Conservation (phyloP, 2,329 filamentous ascomycete genomes). For the Fusarium nodosum region DNA sequence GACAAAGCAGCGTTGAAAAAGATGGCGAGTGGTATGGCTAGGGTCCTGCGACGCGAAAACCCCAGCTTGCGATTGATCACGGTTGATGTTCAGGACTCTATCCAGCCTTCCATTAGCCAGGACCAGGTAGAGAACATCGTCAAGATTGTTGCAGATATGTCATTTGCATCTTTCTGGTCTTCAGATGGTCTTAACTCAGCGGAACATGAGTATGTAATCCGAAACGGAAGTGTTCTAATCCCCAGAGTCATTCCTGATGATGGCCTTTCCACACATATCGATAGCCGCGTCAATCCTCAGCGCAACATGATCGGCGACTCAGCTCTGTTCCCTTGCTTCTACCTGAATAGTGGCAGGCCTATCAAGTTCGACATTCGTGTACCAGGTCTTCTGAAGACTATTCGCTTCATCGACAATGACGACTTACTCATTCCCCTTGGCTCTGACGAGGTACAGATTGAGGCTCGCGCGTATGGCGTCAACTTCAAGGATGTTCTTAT, state of each 20-base stretch:
- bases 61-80: slow-evolving; percentile 12
- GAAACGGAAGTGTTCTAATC: background rate
- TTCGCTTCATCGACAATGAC: slow-evolving; percentile 7
- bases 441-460: slow-evolving; percentile 7
- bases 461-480: slow-evolving; percentile 6
- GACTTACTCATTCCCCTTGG: background rate
- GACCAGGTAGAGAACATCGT: background rate
- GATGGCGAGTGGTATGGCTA: slow-evolving; percentile 14
- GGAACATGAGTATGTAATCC: slow-evolving; percentile 8
- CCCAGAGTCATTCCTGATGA: slow-evolving; percentile 11
- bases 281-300: slow-evolving; percentile 9
- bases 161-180: background rate
- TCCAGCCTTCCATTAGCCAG: background rate
- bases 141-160: background rate
- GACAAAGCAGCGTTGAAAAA: slow-evolving; percentile 2
- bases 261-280: background rate
- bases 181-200: background rate
- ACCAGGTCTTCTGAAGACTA: slow-evolving; percentile 12
- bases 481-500: slow-evolving; percentile 21
- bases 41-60: slow-evolving; percentile 14
- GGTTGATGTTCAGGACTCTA: background rate
- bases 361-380: slow-evolving; percentile 11
- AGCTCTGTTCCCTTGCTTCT: background rate
- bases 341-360: background rate
- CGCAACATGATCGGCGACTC: background rate